Conservation (phyloP, 495 filamentous ascomycete genomes). For the Neurospora tetraspora region DNA sequence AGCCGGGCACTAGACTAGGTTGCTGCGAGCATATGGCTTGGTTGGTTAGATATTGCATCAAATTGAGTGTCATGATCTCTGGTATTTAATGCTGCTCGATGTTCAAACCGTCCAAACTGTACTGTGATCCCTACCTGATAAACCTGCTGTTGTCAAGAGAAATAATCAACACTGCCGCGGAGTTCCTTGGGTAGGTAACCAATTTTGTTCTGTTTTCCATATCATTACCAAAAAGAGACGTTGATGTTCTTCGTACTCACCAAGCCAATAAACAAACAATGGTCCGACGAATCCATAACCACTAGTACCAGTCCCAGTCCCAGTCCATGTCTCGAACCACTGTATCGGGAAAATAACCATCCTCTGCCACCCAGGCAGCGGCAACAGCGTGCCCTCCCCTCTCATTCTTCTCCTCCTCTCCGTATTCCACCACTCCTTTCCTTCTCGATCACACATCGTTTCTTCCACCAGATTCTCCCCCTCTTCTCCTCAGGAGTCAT, state of each 20-base stretch:
- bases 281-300: no score
- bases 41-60: slow-evolving; percentile 1
- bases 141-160: background rate
- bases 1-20: background rate
- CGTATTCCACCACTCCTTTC: no score
- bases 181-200: background rate
- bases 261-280: background rate
- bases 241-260: background rate
- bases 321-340: background rate
- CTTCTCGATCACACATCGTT: no score
- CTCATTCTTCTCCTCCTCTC: background rate
- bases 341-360: no score
- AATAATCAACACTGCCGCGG: background rate
- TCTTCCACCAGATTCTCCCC: no score
- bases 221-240: background rate
- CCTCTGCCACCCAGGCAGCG: no score
- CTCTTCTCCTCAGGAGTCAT: background rate
- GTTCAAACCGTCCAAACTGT: background rate
- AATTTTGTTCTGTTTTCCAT: background rate
- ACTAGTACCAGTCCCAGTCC: background rate
- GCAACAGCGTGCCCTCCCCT: background rate
- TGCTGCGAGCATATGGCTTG: background rate
- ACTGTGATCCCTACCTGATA: background rate
- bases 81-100: background rate
- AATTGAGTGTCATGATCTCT: background rate